These are phyloP conservation scores for Butyriboletus appendiculatus DNA, from an alignment of 1,284 basidiomycete genomes.

Conservation along the genomic window DNA sequence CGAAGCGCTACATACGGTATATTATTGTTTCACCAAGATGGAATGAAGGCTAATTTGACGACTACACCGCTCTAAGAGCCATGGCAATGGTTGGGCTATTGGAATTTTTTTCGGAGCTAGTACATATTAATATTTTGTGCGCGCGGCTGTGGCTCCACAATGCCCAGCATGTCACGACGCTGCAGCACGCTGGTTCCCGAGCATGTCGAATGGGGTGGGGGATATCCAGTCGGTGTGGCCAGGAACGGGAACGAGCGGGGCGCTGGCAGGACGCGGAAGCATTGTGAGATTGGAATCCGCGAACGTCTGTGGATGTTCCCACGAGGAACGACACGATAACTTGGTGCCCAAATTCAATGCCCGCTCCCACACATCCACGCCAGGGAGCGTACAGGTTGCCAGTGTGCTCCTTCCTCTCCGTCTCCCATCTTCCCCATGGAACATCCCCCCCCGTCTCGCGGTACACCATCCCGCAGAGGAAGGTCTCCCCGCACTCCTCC, in stretches of 20 bases:
- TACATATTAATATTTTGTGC: no score
- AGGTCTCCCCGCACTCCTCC: conserved; percentile 31
- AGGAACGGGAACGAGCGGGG: conserved; percentile 19
- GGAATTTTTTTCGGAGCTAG: no score
- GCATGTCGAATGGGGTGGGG: no score
- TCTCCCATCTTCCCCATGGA: conserved; percentile 21
- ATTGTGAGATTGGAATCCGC: conserved; percentile 35
- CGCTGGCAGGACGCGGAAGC: conserved; percentile 37
- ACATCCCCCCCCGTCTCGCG: conserved; percentile 16
- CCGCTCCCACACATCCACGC: conserved; percentile 40
- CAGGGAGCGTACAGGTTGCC: conserved; percentile 21
- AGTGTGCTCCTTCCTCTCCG: conserved; percentile 3
- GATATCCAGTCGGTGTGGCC: not conserved
- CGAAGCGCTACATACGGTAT: not conserved
- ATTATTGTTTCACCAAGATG: conserved; percentile 18
- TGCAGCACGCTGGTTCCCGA: no score
- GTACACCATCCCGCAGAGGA: conserved; percentile 33
- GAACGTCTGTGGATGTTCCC: conserved; percentile 30
- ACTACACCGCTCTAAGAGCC: conserved; percentile 17
- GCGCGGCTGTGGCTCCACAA: no score
- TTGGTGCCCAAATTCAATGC: conserved; percentile 42
- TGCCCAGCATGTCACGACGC: no score
- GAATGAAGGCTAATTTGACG: conserved; percentile 19
- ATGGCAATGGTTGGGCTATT: not conserved
- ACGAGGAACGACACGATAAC: conserved; percentile 41